Percentiles rank a stretch among this genome's conserved stretches.
phyloP scores from a whole-genome alignment of 495 filamentous ascomycete genomes.

The Apiosordaria backusii region DNA sequence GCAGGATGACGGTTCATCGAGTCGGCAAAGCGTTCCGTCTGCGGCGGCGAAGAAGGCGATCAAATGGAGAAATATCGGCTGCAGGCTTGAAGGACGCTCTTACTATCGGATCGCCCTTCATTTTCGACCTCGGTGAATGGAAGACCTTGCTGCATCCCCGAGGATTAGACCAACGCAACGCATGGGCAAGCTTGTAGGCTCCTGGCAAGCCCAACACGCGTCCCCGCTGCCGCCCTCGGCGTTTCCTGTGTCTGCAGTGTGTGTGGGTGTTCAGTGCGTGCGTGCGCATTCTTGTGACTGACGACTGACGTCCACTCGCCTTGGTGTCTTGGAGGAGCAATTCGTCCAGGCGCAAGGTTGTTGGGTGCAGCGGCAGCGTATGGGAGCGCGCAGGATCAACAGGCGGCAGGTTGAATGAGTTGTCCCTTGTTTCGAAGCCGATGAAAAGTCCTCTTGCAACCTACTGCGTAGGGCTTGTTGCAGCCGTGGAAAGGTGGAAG shows the following conservation, averaged over 20 bases:
- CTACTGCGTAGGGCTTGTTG: not conserved
- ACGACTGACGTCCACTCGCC: not conserved
- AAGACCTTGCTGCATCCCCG: not conserved
- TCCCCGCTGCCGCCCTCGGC: not conserved
- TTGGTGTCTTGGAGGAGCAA: not conserved
- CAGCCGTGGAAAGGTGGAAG: not conserved
- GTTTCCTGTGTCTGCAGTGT: not conserved
- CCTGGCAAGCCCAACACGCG: not conserved
- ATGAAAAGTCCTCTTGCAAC: not conserved
- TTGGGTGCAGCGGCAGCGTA: too few relatives aligned
- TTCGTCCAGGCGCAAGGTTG: too few relatives aligned
- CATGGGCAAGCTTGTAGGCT: not conserved
- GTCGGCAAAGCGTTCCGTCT: not conserved
- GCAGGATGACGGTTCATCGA: not conserved
- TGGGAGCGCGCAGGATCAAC: not conserved
- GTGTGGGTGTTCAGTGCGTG: not conserved
- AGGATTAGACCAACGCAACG: too few relatives aligned
- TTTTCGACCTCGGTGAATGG: not conserved
- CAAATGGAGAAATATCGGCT: not conserved
- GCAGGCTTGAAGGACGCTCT: not conserved
- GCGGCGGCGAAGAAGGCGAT: not conserved
- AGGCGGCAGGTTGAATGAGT: not conserved
- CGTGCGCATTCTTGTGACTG: not conserved
- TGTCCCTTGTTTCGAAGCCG: not conserved
- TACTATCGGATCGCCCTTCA: not conserved